Conservation (phyloP, 352 stramenopile species). For the Phytopythium boreale region DNA sequence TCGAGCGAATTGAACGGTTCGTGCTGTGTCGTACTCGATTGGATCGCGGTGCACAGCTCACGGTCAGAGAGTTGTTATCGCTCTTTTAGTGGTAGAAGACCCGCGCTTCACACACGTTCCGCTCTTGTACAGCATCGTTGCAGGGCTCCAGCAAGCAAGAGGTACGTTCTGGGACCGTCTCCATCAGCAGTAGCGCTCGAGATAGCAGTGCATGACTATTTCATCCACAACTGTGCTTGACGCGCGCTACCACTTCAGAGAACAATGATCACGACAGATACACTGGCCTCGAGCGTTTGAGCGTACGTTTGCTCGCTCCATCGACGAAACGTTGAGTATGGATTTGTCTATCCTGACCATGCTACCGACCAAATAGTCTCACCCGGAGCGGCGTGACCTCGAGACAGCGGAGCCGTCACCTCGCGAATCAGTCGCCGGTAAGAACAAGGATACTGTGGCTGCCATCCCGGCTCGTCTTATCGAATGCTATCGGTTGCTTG, state of each 20-base stretch:
- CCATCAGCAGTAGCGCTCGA: background rate
- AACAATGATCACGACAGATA: background rate
- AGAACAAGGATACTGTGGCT: background rate
- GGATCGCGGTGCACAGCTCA: background rate
- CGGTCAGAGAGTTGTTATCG: background rate
- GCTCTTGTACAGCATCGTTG: conserved; percentile 82
- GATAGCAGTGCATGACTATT: background rate
- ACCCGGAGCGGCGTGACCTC: background rate
- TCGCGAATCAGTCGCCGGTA: background rate
- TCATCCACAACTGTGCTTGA: background rate
- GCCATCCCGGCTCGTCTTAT: background rate
- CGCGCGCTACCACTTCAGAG: background rate
- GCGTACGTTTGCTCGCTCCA: background rate
- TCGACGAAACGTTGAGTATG: too few species aligned
- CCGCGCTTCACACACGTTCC: conserved; percentile 65
- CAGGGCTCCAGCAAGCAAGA: conserved; percentile 36
- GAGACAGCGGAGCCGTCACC: background rate
- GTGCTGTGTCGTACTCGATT: background rate
- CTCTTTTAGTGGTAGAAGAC: conserved; percentile 52
- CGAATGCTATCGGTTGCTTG: background rate
- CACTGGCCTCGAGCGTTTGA: background rate
- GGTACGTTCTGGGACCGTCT: conserved; percentile 9
- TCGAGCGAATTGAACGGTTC: conserved; percentile 74
- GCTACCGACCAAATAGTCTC: background rate
- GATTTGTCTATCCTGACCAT: background rate